Evolutionary conservation across 1,139 yeast species (phyloP).

Genomic region (Pichia sp.): DNA sequence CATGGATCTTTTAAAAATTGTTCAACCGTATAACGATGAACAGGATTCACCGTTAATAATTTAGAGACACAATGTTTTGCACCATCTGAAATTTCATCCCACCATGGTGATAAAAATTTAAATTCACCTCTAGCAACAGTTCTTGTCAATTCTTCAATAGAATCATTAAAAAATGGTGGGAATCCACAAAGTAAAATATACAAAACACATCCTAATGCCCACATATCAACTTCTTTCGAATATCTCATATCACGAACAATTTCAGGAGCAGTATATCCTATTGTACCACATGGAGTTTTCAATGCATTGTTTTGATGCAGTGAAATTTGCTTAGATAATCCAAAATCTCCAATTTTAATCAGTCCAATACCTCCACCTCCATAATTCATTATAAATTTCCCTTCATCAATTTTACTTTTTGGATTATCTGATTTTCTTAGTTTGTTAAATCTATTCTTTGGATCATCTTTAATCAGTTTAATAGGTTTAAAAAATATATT

Average conservation of each 20-base stretch:
- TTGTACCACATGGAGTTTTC: slow-evolving; percentile 86
- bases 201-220: slow-evolving; percentile 92
- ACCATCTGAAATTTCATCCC: slow-evolving; percentile 83
- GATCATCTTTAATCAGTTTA: slow-evolving; percentile 38
- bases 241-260: slow-evolving; percentile 81
- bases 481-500: slow-evolving; percentile 80
- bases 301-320: slow-evolving; percentile 43
- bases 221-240: slow-evolving; percentile 88
- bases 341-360: slow-evolving; percentile 84
- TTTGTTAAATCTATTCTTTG: slow-evolving; percentile 39
- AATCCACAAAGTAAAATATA: slow-evolving; percentile 90
- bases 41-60: slow-evolving; percentile 78
- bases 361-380: slow-evolving; percentile 91
- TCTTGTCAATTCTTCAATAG: slow-evolving; percentile 69
- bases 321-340: slow-evolving; percentile 78
- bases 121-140: slow-evolving; percentile 82
- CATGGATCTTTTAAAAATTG: slow-evolving; percentile 83
- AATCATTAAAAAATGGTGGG: slow-evolving; percentile 93
- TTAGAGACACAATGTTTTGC: slow-evolving; percentile 76
- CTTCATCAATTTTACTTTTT: slow-evolving; percentile 74
- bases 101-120: slow-evolving; percentile 86
- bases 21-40: slow-evolving; percentile 66
- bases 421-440: slow-evolving; percentile 74
- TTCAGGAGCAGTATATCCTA: slow-evolving; percentile 92
- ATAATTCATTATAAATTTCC: slow-evolving; percentile 62